These are phyloP conservation scores for Coemansia erecta DNA, from an alignment of 192 early-diverging fungal species.

Conservation along the genomic window DNA sequence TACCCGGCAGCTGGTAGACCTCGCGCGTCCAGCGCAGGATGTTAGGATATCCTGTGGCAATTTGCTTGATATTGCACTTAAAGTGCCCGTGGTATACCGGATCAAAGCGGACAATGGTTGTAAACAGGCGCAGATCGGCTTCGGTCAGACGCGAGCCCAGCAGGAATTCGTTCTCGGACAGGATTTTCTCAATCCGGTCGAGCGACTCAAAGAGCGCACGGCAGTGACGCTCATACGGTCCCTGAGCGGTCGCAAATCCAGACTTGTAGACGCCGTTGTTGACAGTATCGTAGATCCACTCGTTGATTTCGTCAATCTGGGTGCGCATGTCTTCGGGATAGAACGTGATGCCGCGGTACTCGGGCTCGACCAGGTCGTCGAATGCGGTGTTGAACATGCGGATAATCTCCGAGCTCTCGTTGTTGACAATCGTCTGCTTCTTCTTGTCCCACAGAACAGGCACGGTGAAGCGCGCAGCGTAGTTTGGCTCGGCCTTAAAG, in stretches of 20 bases:
- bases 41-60: constrained; percentile 83
- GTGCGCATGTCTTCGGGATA: constrained; percentile 75
- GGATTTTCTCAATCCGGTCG: constrained; percentile 78
- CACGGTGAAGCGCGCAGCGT: constrained; percentile 77
- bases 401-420: constrained; percentile 96
- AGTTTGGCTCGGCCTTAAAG: constrained; percentile 83
- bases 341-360: constrained; percentile 65
- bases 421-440: constrained; percentile 88
- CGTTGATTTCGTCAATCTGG: constrained; percentile 85
- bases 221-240: constrained; percentile 77
- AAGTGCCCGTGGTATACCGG: constrained; percentile 94
- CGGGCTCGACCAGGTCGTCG: constrained; percentile 65
- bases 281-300: constrained; percentile 90
- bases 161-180: constrained; percentile 73
- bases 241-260: constrained; percentile 88
- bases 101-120: constrained; percentile 94
- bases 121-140: constrained; percentile 92
- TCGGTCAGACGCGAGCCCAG: constrained; percentile 81
- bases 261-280: constrained; percentile 97
- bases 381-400: constrained; percentile 91
- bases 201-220: constrained; percentile 72
- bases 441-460: constrained; percentile 98
- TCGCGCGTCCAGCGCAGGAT: constrained; percentile 80
- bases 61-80: constrained; percentile 88
- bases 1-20: constrained; percentile 78